Percentiles rank a stretch among this genome's conserved stretches.
Evolutionary conservation across 345 rosid species (phyloP).

Genomic region (sweet orange (Citrus sinensis)): DNA sequence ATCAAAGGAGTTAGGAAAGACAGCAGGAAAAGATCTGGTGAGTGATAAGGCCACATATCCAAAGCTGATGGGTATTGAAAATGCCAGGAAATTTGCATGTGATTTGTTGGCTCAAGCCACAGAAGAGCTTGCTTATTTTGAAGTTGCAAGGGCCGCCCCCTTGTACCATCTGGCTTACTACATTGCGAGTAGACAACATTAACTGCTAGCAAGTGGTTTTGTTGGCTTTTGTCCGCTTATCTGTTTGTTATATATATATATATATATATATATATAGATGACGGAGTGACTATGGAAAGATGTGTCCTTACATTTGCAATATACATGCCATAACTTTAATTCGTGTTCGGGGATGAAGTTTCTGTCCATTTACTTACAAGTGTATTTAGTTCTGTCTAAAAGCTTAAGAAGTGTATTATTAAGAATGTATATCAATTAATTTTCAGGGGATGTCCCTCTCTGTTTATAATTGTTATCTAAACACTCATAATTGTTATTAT

Average conservation of each 20-base stretch:
- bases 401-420: no score
- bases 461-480: no score
- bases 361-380: no score
- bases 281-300: no score
- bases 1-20: slow-evolving; percentile 35
- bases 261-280: neutral
- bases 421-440: no score
- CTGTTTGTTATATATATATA: neutral
- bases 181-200: slow-evolving; percentile 29
- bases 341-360: no score
- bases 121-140: slow-evolving; percentile 27
- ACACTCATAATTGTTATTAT: no score
- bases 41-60: slow-evolving; percentile 39
- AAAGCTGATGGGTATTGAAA: slow-evolving; percentile 34
- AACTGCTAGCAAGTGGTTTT: neutral
- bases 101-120: slow-evolving; percentile 30
- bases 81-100: slow-evolving; percentile 25
- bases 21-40: slow-evolving; percentile 32
- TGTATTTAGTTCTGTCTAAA: no score
- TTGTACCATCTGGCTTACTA: slow-evolving; percentile 31
- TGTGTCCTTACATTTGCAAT: no score
- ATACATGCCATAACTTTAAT: no score
- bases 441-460: no score
- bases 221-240: neutral
- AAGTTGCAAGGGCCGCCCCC: slow-evolving; percentile 27